Conservation (phyloP, 169 alveolate species). For the Plasmodium vivax region DNA sequence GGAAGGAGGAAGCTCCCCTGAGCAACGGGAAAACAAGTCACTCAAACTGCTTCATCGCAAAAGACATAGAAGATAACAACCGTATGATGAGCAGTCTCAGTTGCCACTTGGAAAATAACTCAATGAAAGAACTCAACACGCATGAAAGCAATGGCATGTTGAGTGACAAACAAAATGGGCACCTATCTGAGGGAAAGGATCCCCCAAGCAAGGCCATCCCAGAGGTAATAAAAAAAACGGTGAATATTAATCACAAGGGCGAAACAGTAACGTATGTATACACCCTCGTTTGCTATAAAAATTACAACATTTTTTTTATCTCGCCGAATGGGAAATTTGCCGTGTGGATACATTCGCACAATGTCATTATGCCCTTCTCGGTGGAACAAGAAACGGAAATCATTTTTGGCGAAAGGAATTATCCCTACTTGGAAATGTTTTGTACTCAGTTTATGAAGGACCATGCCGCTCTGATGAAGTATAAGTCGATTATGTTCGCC, state of each 20-base stretch:
- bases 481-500: constrained; percentile 67
- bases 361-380: constrained; percentile 37
- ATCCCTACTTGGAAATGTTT: constrained; percentile 65
- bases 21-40: background rate
- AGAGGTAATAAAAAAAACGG: constrained; percentile 4
- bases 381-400: constrained; percentile 67
- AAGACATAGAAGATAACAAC: background rate
- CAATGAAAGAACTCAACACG: background rate
- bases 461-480: constrained; percentile 45
- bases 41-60: background rate
- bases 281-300: constrained; percentile 47
- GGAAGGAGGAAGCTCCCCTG: background rate
- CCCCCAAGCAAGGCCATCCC: background rate
- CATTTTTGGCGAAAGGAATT: constrained; percentile 67
- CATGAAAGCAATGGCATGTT: constrained; percentile 7
- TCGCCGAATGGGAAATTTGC: constrained; percentile 74
- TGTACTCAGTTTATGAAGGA: constrained; percentile 66
- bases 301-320: constrained; percentile 61
- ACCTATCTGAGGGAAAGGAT: background rate
- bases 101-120: background rate
- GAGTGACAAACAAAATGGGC: background rate
- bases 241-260: constrained; percentile 31
- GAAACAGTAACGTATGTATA: constrained; percentile 24
- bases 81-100: background rate
- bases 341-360: constrained; percentile 57